A percentile compares a stretch with the other conserved stretches of the same genome.
Conservation (phyloP, 345 rosid species). For the Pistacia atlantica region DNA sequence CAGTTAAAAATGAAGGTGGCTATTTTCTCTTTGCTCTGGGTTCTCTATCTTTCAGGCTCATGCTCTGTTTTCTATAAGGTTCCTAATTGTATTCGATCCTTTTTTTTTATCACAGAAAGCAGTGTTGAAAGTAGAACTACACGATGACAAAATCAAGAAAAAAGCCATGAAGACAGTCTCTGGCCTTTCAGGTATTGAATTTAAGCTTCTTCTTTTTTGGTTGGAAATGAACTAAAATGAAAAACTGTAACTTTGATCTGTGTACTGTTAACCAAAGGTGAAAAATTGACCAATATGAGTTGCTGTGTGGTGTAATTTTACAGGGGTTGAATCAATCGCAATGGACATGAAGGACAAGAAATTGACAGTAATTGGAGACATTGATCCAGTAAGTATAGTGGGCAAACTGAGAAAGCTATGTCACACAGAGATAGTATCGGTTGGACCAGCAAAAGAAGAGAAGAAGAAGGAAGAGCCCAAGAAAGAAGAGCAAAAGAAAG, state of each 20-base stretch:
- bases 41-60: neutral
- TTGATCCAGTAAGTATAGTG: slow-evolving; percentile 46
- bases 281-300: neutral
- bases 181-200: slow-evolving; percentile 44
- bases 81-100: neutral
- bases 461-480: slow-evolving; percentile 55
- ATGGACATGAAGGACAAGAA: slow-evolving; percentile 66
- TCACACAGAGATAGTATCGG: slow-evolving; percentile 46
- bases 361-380: slow-evolving; percentile 55
- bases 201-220: neutral
- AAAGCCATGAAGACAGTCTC: slow-evolving; percentile 59
- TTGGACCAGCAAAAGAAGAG: slow-evolving; percentile 64
- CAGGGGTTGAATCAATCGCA: slow-evolving; percentile 55
- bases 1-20: slow-evolving; percentile 8
- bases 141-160: slow-evolving; percentile 42
- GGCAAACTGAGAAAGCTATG: slow-evolving; percentile 59
- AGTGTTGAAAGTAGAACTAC: slow-evolving; percentile 45
- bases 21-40: neutral
- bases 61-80: neutral
- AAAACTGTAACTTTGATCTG: neutral
- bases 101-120: slow-evolving; percentile 49
- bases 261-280: no score
- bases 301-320: neutral
- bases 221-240: neutral
- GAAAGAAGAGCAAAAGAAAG: slow-evolving; percentile 31